These are phyloP conservation scores for Solanum gandarillasii DNA, from an alignment of 257 asterid species.

Conservation along the genomic window DNA sequence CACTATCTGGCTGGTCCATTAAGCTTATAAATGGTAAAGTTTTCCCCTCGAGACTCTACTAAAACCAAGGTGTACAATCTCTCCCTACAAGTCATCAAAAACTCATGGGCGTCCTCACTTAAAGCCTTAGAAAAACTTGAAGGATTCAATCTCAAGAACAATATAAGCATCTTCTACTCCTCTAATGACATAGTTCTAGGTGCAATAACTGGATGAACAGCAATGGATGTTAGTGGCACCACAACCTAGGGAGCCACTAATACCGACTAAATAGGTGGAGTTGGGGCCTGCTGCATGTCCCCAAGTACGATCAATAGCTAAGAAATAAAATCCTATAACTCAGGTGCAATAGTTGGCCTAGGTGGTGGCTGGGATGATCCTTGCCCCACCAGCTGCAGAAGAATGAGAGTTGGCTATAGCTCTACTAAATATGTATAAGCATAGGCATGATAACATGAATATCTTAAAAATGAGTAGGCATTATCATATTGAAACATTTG, in stretches of 20 bases:
- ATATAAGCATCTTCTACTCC: background rate
- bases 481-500: too few species aligned
- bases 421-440: too few species aligned
- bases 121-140: background rate
- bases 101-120: background rate
- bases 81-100: background rate
- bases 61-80: background rate
- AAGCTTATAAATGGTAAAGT: too few species aligned
- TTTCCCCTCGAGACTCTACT: too few species aligned
- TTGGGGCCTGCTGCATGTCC: background rate
- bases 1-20: background rate
- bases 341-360: too few species aligned
- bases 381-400: too few species aligned
- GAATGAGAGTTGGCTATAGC: too few species aligned
- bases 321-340: too few species aligned
- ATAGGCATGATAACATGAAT: too few species aligned
- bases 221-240: background rate
- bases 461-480: too few species aligned
- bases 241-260: background rate
- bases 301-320: background rate
- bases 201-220: background rate
- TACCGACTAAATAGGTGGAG: background rate
- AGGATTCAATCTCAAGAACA: background rate
- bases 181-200: too few species aligned
- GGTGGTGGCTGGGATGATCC: too few species aligned